phyloP scores from a whole-genome alignment of 768 basidiomycete genomes.

The Serendipita vermifera region DNA sequence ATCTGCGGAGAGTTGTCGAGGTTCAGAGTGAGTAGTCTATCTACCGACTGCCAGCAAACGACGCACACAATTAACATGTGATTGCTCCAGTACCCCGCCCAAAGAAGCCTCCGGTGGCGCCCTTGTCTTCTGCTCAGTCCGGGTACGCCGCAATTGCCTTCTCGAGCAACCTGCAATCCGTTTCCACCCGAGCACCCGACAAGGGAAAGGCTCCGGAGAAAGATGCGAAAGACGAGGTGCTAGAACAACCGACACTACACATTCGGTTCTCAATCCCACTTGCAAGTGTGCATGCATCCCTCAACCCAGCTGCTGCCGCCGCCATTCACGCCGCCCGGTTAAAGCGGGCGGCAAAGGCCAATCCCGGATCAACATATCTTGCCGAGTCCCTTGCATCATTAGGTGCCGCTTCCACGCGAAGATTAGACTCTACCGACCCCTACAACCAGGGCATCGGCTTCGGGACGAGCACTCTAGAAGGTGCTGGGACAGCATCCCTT shows the following conservation, averaged over 20 bases:
- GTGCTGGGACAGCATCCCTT: neutral
- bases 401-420: conserved; percentile 2
- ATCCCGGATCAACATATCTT: conserved; percentile 5
- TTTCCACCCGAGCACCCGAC: conserved; percentile 6
- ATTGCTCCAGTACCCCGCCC: conserved; percentile 6
- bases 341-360: neutral
- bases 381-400: conserved; percentile 4
- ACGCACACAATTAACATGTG: no score
- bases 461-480: conserved; percentile 6
- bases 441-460: conserved; percentile 3
- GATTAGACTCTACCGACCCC: conserved; percentile 1
- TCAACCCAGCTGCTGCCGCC: conserved; percentile 5
- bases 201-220: neutral
- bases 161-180: conserved; percentile 6
- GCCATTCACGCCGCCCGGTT: neutral
- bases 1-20: conserved; percentile 5
- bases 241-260: conserved; percentile 4
- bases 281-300: conserved; percentile 4
- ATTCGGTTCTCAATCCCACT: conserved; percentile 9
- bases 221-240: neutral
- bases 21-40: conserved; percentile 2
- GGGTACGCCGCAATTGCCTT: neutral
- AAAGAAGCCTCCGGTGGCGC: neutral
- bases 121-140: neutral
- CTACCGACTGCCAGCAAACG: no score